Conservation (phyloP, 1,284 basidiomycete genomes). For the Austroboletus niveus region DNA sequence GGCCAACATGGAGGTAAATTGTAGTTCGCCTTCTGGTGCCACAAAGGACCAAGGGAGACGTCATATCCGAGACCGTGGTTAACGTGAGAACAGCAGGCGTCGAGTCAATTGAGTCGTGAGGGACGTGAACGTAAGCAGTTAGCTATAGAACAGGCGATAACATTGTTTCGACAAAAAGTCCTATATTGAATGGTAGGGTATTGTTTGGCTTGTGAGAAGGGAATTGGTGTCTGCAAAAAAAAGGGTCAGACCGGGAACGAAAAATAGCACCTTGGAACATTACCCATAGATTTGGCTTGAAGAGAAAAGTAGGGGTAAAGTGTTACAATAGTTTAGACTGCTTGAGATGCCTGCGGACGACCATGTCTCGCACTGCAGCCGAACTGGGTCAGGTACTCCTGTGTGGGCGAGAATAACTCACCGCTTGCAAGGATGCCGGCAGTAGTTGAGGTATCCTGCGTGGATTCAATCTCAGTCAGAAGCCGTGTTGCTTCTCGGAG, state of each 20-base stretch:
- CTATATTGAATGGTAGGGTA: conserved; percentile 7
- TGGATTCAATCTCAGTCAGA: conserved; percentile 3
- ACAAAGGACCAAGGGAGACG: not conserved
- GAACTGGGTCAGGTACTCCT: conserved; percentile 1
- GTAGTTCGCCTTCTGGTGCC: not conserved
- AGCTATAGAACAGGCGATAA: conserved; percentile 12
- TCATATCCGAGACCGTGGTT: not conserved
- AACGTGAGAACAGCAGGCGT: conserved; percentile 2
- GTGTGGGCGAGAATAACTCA: conserved; percentile 32
- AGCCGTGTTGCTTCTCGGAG: not conserved
- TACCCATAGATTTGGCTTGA: conserved; percentile 8
- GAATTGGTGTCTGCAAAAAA: conserved; percentile 1
- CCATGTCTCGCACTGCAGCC: conserved; percentile 36
- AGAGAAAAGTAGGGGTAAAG: not conserved
- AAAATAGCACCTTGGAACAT: not conserved
- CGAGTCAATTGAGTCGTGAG: conserved; percentile 5
- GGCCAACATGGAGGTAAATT: not conserved
- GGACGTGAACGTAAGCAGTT: conserved; percentile 7
- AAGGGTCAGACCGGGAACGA: conserved; percentile 1
- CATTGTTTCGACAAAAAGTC: conserved; percentile 11
- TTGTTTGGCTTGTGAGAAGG: conserved; percentile 1
- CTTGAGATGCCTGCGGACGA: conserved; percentile 40
- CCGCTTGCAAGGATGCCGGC: conserved; percentile 76
- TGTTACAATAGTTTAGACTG: conserved; percentile 55
- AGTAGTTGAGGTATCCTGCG: conserved; percentile 68